A percentile compares a stretch with the other conserved stretches of the same genome.
Evolutionary conservation across 2,329 filamentous ascomycete genomes (phyloP).

Genomic region (Penicillium sp.): DNA sequence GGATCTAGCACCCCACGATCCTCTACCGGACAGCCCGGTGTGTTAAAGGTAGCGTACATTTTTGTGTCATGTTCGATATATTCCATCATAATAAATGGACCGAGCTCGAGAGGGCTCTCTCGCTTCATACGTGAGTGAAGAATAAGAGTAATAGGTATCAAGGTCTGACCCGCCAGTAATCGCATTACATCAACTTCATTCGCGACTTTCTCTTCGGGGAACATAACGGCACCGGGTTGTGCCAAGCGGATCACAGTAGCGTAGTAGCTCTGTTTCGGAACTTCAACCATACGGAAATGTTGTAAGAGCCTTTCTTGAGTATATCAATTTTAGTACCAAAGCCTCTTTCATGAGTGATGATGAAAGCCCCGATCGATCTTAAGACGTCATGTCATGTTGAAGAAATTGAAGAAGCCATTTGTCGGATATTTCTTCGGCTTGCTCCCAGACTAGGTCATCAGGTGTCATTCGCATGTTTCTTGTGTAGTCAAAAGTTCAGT

Average conservation of each 20-base stretch:
- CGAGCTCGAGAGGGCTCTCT: neutral
- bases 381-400: neutral
- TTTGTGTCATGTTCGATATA: neutral
- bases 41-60: neutral
- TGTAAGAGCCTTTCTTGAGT: neutral
- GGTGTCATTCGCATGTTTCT: too few relatives aligned
- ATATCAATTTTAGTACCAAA: neutral
- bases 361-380: neutral
- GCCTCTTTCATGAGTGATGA: neutral
- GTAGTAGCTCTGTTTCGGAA: neutral
- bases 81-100: neutral
- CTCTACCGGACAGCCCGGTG: neutral
- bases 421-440: neutral
- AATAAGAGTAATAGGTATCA: neutral
- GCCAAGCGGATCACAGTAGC: neutral
- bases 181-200: neutral
- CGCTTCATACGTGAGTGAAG: neutral
- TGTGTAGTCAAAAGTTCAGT: too few relatives aligned
- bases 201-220: neutral
- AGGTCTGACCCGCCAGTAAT: neutral
- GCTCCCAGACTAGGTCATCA: too few relatives aligned
- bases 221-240: neutral
- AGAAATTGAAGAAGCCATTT: neutral
- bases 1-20: neutral
- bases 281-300: neutral